A percentile compares a stretch with the other conserved stretches of the same genome.
Evolutionary conservation across 805 yeast species (phyloP).

Genomic region (Zygoascus flipseniorum): DNA sequence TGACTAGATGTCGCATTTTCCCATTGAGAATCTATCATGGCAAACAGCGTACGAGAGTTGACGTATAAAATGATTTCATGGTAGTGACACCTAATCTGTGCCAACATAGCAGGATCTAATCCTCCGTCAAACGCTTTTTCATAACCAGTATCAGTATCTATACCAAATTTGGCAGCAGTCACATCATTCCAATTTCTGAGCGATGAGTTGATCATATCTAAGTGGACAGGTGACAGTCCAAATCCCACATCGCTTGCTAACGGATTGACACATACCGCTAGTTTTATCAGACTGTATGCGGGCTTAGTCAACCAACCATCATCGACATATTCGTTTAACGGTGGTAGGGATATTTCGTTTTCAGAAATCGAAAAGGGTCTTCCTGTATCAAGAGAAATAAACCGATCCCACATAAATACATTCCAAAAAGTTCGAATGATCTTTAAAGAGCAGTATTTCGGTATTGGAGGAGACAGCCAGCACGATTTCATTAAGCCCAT

Average conservation of each 20-base stretch:
- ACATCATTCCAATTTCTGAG: constrained; percentile 17
- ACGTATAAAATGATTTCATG: constrained; percentile 11
- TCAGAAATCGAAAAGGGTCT: constrained; percentile 33
- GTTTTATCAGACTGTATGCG: constrained; percentile 17
- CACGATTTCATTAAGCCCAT: constrained; percentile 34
- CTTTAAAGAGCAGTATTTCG: constrained; percentile 35
- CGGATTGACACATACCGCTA: constrained; percentile 11
- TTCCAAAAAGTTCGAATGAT: constrained; percentile 48
- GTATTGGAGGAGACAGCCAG: background rate
- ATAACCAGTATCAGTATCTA: constrained; percentile 21
- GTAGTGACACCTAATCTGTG: constrained; percentile 16
- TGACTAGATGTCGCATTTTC: constrained; percentile 4
- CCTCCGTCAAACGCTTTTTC: constrained; percentile 10
- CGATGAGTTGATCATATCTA: constrained; percentile 8
- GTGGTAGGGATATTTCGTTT: constrained; percentile 28
- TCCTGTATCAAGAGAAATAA: constrained; percentile 47
- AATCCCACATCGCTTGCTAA: constrained; percentile 11
- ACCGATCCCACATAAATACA: constrained; percentile 45
- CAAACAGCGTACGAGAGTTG: constrained; percentile 7
- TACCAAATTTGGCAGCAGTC: constrained; percentile 17
- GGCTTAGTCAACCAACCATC: constrained; percentile 43
- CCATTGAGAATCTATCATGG: constrained; percentile 9
- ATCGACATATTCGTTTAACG: constrained; percentile 18
- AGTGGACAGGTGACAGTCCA: constrained; percentile 7
- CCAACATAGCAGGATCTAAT: constrained; percentile 13